Base-by-base conservation (phyloP, 768 basidiomycete species). In the Hypsizygus marmoreus region DNA sequence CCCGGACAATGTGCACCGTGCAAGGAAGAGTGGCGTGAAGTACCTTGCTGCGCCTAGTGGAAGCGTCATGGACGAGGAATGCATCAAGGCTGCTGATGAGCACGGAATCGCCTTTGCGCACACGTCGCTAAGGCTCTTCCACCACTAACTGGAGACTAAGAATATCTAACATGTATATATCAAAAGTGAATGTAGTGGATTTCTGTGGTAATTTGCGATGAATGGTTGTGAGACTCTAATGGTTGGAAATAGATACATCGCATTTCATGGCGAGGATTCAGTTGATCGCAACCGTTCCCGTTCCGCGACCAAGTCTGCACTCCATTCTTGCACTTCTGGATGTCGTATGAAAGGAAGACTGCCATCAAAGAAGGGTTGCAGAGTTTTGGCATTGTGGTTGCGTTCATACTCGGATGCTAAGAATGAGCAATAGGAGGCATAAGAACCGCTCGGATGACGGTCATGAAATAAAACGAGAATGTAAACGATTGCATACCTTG, bases 61-160 rank as follows among this genome's bases (percentile, higher is more conserved):
- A 37, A 94, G 91, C 56, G 93, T 99, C 49, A 98, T 98, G 95
- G 97, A 99, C 60, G 82, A 68, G 34, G 95, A 95, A 65, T 95
- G 97, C 60, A 86, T 99, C 73, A 93, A 91, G 70, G 91, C 93
- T 2, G 95, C 95, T 9, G 86, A 99, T 67, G 97, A 98, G 70
- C 86, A 90, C 57, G 79, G 72, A 29, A 90, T 97, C 33, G 88
- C 95, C 48, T 98, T 97, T 68, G 86, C 84, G 36, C 94, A 97
- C 64, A 97, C 93, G 4, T 76, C 80, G 35, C 63, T 97, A 58
- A 76, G 95, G 55, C 71, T 97, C 53, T 97, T 97, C 84, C 92
- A 95, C 58, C 91, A 92, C 63, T 94, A 73, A 64, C 20, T 22
- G 26, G 29, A 19, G 11, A 24, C 4, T 10, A n/a, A n/a, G n/a